Percentiles rank a stretch among this genome's conserved stretches.
Conservation (phyloP, 169 alveolate species). For the Plasmodium vinckei region DNA sequence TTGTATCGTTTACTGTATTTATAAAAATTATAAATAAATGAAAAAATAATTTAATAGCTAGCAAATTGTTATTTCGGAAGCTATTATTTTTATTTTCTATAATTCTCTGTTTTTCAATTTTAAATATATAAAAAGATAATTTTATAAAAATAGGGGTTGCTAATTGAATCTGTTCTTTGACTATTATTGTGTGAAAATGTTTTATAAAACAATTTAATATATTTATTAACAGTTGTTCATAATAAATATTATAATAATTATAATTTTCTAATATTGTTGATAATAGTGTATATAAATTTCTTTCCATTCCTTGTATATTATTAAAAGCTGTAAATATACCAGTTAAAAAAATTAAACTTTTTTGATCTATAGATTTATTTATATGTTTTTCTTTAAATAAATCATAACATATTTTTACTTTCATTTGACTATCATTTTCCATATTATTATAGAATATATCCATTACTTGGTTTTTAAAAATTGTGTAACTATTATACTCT, state of each 20-base stretch:
- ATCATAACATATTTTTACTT: neutral
- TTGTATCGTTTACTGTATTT: neutral
- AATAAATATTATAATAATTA: slow-evolving; percentile 10
- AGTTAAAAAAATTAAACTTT: slow-evolving; percentile 18
- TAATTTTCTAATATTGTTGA: slow-evolving; percentile 28
- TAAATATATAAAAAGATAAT: slow-evolving; percentile 15
- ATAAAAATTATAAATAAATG: slow-evolving; percentile 41
- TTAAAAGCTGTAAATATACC: slow-evolving; percentile 8
- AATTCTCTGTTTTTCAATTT: slow-evolving; percentile 16
- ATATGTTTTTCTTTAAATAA: neutral
- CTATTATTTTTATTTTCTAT: neutral
- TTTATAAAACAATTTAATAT: slow-evolving; percentile 35
- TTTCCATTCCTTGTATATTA: slow-evolving; percentile 25
- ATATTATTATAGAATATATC: neutral
- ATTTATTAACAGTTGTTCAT: slow-evolving; percentile 38
- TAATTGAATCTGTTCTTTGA: neutral
- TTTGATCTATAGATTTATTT: slow-evolving; percentile 11
- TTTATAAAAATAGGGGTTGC: slow-evolving; percentile 22
- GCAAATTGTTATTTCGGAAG: neutral
- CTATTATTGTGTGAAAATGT: slow-evolving; percentile 2
- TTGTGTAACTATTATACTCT: neutral
- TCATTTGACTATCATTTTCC: neutral
- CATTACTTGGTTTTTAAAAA: slow-evolving; percentile 16
- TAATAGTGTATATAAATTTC: slow-evolving; percentile 19
- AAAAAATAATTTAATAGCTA: slow-evolving; percentile 19